Conservation (phyloP, 2,329 filamentous ascomycete genomes). For the Neofusicoccum umdonicola region DNA sequence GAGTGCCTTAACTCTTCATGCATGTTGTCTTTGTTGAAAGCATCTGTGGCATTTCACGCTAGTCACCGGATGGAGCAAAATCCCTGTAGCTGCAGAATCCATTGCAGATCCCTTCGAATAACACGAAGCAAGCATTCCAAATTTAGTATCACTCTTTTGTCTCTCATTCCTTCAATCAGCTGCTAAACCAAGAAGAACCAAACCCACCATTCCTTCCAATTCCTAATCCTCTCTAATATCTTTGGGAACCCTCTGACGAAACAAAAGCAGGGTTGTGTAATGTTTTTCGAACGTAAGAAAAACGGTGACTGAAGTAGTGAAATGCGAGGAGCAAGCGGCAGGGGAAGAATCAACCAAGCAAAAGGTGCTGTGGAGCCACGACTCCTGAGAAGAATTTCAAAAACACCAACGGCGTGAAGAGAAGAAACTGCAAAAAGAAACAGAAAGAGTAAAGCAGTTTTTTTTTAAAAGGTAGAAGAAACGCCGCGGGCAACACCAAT, state of each 20-base stretch:
- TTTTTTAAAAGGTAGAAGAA: neutral
- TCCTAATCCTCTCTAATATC: neutral
- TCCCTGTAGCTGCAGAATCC: too few species aligned
- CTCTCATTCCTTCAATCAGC: neutral
- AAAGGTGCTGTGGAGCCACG: neutral
- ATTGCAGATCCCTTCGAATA: neutral
- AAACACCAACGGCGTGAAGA: neutral
- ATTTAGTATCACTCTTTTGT: neutral
- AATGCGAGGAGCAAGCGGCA: neutral
- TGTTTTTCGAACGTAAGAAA: neutral
- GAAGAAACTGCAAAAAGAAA: neutral
- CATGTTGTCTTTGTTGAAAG: too few species aligned
- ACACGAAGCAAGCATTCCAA: neutral
- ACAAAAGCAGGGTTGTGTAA: neutral
- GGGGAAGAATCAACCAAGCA: neutral
- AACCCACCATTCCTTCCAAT: neutral
- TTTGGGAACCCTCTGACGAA: neutral
- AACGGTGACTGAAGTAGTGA: neutral
- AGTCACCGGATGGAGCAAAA: too few species aligned
- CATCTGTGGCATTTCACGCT: too few species aligned
- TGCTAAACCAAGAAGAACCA: neutral
- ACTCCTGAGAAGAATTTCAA: neutral
- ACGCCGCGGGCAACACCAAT: slow-evolving; percentile 1
- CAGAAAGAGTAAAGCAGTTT: neutral
- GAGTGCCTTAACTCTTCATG: too few species aligned